Evolutionary conservation across 164 flowering plant species (phyloP).

Genomic region (Kalanchoe fedtschenkoi): DNA sequence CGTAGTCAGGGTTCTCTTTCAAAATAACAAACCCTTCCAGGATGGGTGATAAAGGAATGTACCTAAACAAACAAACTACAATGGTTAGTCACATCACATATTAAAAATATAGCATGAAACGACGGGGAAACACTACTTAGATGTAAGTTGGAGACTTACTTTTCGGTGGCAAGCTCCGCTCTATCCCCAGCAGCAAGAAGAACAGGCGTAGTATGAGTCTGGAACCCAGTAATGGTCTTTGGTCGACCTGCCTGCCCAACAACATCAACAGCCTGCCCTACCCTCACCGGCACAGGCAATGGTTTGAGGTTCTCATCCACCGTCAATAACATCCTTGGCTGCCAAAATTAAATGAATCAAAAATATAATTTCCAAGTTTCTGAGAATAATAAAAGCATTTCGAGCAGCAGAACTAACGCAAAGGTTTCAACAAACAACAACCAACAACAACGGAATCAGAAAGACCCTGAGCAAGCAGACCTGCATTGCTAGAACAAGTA

Average conservation of each 20-base stretch:
- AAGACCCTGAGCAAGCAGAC: too few relatives aligned
- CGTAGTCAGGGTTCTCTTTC: conserved; percentile 84
- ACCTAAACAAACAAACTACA: conserved; percentile 26
- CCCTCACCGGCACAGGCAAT: conserved; percentile 81
- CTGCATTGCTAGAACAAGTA: conserved; percentile 90
- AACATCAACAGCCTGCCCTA: conserved; percentile 97
- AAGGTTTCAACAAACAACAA: background rate
- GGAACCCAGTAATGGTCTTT: conserved; percentile 95
- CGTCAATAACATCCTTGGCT: conserved; percentile 95
- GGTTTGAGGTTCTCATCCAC: conserved; percentile 87
- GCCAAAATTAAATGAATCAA: conserved; percentile 15
- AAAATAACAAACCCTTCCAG: conserved; percentile 94
- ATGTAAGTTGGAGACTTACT: conserved; percentile 28
- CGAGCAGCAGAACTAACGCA: too few relatives aligned
- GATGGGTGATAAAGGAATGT: conserved; percentile 74
- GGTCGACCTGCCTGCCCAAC: conserved; percentile 99
- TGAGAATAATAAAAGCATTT: background rate
- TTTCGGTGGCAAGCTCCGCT: conserved; percentile 92
- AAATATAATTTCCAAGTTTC: background rate
- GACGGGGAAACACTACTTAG: too few relatives aligned
- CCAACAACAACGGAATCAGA: too few relatives aligned
- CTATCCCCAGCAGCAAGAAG: conserved; percentile 93
- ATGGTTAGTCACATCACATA: background rate
- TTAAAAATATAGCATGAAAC: background rate
- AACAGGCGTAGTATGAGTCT: conserved; percentile 95